Evolutionary conservation across 345 rosid genomes (phyloP).

Genomic region (Angophora floribunda): DNA sequence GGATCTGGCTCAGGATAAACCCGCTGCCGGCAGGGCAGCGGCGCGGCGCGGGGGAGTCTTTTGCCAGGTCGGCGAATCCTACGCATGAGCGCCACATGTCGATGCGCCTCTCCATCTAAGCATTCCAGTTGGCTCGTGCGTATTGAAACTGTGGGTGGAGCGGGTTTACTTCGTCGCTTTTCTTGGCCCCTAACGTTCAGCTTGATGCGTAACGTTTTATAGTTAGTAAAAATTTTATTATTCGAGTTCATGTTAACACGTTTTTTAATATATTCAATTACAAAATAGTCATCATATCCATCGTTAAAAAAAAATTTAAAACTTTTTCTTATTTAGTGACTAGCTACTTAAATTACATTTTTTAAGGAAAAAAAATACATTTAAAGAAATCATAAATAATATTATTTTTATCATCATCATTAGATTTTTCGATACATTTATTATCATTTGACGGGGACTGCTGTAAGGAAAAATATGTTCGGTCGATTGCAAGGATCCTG

Average conservation of each 20-base stretch:
- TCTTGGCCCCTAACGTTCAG: background rate
- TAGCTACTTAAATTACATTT: too few species aligned
- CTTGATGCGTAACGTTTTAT: background rate
- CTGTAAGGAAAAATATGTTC: too few species aligned
- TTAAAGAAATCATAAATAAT: background rate
- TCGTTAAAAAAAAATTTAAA: accelerated
- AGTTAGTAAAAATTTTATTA: background rate
- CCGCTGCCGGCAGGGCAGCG: background rate
- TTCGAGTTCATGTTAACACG: accelerated
- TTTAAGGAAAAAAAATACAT: too few species aligned
- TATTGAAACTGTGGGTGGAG: background rate
- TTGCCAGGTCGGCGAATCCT: background rate
- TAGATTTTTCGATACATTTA: too few species aligned
- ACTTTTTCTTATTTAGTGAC: too few species aligned
- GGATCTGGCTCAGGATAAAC: background rate
- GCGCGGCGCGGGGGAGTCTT: background rate
- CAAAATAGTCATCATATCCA: background rate
- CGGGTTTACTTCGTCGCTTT: background rate
- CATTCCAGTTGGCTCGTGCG: background rate
- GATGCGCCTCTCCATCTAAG: background rate
- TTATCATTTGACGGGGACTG: background rate
- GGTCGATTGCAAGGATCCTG: too few species aligned
- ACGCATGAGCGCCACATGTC: background rate
- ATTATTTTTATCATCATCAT: background rate
- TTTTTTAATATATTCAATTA: background rate